phyloP scores from a whole-genome alignment of 805 yeast genomes.

The Wickerhamiella sergipiensis region DNA sequence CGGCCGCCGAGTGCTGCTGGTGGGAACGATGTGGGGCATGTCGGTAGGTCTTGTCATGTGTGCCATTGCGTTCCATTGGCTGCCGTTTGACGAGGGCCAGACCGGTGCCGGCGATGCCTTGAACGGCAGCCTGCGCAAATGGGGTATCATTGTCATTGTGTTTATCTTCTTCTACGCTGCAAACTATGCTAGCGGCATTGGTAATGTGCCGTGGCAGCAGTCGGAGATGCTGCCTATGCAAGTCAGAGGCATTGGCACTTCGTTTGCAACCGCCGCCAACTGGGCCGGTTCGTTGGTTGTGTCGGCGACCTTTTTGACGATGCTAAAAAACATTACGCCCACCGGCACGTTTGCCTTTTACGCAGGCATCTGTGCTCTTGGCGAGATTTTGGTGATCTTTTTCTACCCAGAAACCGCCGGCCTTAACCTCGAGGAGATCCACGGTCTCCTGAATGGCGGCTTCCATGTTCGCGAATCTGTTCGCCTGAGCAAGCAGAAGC shows the following conservation, averaged over 20 bases:
- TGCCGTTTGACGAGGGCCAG: constrained; percentile 46
- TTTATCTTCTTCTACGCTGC: constrained; percentile 83
- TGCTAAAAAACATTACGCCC: constrained; percentile 87
- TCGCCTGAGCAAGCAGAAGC: constrained; percentile 31
- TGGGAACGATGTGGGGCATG: constrained; percentile 81
- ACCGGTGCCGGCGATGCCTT: constrained; percentile 27
- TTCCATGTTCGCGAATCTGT: constrained; percentile 65
- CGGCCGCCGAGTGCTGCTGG: constrained; percentile 74
- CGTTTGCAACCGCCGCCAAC: constrained; percentile 82
- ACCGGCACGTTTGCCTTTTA: constrained; percentile 88
- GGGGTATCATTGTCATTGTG: constrained; percentile 81
- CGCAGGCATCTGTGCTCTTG: constrained; percentile 63
- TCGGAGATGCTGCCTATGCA: constrained; percentile 88
- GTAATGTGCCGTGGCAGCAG: constrained; percentile 98
- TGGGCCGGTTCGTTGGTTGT: constrained; percentile 92
- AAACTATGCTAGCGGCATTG: constrained; percentile 85
- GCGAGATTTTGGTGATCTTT: constrained; percentile 64
- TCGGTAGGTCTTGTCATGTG: constrained; percentile 58
- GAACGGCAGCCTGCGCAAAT: constrained; percentile 26
- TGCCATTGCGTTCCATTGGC: constrained; percentile 83
- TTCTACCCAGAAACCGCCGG: constrained; percentile 89
- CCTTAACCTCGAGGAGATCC: constrained; percentile 83
- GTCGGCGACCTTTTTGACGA: constrained; percentile 83
- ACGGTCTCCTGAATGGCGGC: constrained; percentile 65
- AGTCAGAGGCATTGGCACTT: constrained; percentile 85